Evolutionary conservation across 179 eudicot species (phyloP).

Genomic region (Corrigiola litoralis): DNA sequence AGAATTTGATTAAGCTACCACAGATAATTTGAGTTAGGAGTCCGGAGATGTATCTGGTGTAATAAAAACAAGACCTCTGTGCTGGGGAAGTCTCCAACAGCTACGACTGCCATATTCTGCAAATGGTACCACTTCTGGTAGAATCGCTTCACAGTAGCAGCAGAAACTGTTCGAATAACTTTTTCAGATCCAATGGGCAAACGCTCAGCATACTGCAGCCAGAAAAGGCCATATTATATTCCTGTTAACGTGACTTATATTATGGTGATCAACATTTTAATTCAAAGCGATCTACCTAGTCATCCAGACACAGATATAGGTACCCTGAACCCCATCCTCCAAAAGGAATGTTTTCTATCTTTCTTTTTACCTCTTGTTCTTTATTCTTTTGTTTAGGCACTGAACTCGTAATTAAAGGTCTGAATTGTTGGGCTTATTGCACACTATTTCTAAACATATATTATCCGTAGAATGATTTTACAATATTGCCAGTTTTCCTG

Average conservation of each 20-base stretch:
- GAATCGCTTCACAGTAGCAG: slow-evolving; percentile 60
- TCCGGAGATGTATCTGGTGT: slow-evolving; percentile 5
- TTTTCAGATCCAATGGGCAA: slow-evolving; percentile 83
- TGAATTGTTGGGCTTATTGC: too few species aligned
- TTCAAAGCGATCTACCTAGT: too few species aligned
- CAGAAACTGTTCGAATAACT: slow-evolving; percentile 70
- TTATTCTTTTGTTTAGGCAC: too few species aligned
- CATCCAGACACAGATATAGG: too few species aligned
- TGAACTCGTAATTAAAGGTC: too few species aligned
- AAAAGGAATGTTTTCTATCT: too few species aligned
- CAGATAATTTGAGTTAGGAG: neutral
- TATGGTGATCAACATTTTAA: too few species aligned
- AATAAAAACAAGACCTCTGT: slow-evolving; percentile 49
- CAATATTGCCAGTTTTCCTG: too few species aligned
- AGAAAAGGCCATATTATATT: neutral
- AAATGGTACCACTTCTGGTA: slow-evolving; percentile 83
- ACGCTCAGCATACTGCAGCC: slow-evolving; percentile 81
- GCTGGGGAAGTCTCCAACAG: slow-evolving; percentile 85
- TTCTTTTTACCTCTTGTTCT: too few species aligned
- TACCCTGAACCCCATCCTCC: too few species aligned
- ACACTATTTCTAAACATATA: too few species aligned
- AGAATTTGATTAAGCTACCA: neutral
- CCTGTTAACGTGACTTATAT: neutral
- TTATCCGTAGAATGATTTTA: too few species aligned
- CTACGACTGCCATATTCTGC: slow-evolving; percentile 79